A percentile compares a stretch with the other conserved stretches of the same genome.
These are phyloP conservation scores for Septoria petroselini DNA, from an alignment of 2,329 filamentous ascomycete genomes.

Conservation along the genomic window DNA sequence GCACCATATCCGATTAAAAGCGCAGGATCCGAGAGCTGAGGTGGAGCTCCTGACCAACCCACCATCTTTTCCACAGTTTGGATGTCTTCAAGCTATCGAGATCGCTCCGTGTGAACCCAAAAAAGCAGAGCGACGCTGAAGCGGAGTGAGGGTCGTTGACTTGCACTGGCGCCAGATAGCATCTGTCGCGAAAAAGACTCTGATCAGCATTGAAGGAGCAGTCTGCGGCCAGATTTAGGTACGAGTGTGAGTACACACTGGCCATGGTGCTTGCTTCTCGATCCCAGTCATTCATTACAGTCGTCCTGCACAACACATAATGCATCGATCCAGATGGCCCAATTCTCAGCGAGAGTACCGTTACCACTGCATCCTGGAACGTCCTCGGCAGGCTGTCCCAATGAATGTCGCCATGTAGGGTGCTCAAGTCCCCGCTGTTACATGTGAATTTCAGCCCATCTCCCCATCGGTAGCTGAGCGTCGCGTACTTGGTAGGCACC, in stretches of 20 bases:
- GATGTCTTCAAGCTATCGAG: too few relatives aligned
- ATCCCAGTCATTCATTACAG: background rate
- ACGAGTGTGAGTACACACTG: background rate
- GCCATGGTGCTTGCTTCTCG: background rate
- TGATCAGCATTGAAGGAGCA: background rate
- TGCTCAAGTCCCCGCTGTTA: background rate
- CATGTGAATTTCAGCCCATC: too few relatives aligned
- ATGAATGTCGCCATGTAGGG: background rate
- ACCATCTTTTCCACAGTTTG: background rate
- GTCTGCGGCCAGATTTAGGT: background rate
- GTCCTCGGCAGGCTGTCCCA: background rate
- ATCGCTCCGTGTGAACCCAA: too few relatives aligned
- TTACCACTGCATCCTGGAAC: conserved; percentile 3
- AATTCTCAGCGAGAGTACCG: background rate
- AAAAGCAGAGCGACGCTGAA: too few relatives aligned
- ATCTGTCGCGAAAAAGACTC: background rate
- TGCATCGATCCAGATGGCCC: background rate
- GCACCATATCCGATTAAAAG: background rate
- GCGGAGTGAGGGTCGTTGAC: too few relatives aligned
- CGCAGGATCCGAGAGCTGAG: background rate
- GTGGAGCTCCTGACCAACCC: background rate
- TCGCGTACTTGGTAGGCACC: too few relatives aligned
- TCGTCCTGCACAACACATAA: background rate
- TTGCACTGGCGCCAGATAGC: background rate
- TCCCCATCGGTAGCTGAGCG: too few relatives aligned